Conservation (phyloP, 208 protist species). For the Leishmania mexicana region DNA sequence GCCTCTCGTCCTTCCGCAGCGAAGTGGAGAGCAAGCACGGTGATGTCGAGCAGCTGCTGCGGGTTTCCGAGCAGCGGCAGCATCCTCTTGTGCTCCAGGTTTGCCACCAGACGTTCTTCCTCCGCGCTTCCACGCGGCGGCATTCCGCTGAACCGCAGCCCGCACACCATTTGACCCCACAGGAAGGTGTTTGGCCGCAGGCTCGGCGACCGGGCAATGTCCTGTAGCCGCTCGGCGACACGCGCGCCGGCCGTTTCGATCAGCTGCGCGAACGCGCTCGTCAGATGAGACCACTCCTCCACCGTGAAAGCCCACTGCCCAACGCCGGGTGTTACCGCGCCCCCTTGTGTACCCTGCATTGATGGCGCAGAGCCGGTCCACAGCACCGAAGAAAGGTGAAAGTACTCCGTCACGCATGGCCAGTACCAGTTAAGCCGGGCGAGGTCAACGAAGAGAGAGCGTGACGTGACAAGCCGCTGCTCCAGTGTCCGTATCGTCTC, state of each 20-base stretch:
- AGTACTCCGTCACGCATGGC: slow-evolving; percentile 21
- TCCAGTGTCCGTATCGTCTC: slow-evolving; percentile 14
- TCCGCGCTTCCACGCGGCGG: slow-evolving; percentile 21
- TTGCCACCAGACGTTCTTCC: slow-evolving; percentile 22
- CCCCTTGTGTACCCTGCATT: neutral
- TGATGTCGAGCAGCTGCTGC: slow-evolving; percentile 45
- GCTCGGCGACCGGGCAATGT: slow-evolving; percentile 37
- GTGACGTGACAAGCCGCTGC: slow-evolving; percentile 16
- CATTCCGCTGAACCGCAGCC: slow-evolving; percentile 32
- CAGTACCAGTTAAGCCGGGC: slow-evolving; percentile 33
- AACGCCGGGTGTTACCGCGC: neutral
- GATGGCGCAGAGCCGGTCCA: slow-evolving; percentile 1
- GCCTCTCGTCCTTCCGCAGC: slow-evolving; percentile 2
- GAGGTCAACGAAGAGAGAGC: slow-evolving; percentile 45
- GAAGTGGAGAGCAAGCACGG: slow-evolving; percentile 37
- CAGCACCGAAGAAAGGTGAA: slow-evolving; percentile 11
- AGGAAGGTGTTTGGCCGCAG: slow-evolving; percentile 69
- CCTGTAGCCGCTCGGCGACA: slow-evolving; percentile 30
- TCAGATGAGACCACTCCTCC: slow-evolving; percentile 11
- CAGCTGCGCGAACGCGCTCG: slow-evolving; percentile 16
- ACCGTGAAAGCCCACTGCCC: neutral
- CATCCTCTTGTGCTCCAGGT: slow-evolving; percentile 50
- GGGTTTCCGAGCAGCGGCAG: slow-evolving; percentile 41
- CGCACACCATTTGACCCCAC: slow-evolving; percentile 50
- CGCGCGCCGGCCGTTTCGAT: slow-evolving; percentile 10